Percentiles rank a stretch among this genome's conserved stretches.
Evolutionary conservation across 163 green algal species (phyloP).

Genomic region (Chlorella variabilis): DNA sequence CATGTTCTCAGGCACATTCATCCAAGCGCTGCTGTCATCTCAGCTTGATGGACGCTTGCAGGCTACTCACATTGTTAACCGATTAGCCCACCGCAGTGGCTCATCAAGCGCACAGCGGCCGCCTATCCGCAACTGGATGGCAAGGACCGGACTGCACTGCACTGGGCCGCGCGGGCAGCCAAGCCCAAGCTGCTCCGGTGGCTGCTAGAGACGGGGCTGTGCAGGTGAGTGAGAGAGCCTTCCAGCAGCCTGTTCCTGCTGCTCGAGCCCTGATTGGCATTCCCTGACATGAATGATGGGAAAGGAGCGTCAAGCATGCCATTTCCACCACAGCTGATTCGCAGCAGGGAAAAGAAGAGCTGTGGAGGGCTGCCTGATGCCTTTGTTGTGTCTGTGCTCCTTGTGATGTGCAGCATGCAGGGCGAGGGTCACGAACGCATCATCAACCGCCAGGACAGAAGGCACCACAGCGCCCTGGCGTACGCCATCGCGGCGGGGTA

Average conservation of each 20-base stretch:
- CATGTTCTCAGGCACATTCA: too few relatives aligned
- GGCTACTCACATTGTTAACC: too few relatives aligned
- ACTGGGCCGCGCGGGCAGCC: not conserved
- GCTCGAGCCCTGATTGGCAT: too few relatives aligned
- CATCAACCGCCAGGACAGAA: not conserved
- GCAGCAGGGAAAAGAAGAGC: too few relatives aligned
- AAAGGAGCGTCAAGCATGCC: too few relatives aligned
- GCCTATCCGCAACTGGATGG: not conserved
- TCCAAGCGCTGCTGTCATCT: too few relatives aligned
- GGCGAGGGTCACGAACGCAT: too few relatives aligned
- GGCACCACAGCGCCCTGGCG: not conserved
- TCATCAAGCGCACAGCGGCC: constrained; percentile 14
- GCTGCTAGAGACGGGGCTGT: constrained; percentile 10
- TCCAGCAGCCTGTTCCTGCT: not conserved
- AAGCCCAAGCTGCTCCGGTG: not conserved
- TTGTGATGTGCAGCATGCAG: not conserved
- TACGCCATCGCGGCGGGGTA: not conserved
- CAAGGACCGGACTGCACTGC: not conserved
- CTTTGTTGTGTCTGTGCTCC: too few relatives aligned
- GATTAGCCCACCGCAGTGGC: constrained; percentile 12
- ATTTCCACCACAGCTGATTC: too few relatives aligned
- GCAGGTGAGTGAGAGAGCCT: not conserved
- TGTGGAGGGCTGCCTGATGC: too few relatives aligned
- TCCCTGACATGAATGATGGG: too few relatives aligned
- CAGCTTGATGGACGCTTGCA: too few relatives aligned